phyloP scores from a whole-genome alignment of 257 asterid genomes.

The Striga asiatica region DNA sequence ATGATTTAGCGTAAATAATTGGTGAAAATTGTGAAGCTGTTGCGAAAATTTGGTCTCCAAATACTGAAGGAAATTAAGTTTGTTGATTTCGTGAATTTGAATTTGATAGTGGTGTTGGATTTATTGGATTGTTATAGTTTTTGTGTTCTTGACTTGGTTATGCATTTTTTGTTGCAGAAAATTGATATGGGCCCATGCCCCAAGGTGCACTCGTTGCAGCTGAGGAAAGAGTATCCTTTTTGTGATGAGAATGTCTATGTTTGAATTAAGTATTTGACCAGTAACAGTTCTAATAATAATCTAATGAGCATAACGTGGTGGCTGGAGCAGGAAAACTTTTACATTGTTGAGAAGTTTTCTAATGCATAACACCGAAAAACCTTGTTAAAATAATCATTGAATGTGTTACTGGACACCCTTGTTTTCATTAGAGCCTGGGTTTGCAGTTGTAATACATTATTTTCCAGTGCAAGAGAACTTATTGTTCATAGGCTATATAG shows the following conservation, averaged over 20 bases:
- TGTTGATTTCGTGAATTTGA: background rate
- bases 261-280: background rate
- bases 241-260: background rate
- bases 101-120: background rate
- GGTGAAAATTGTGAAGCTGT: background rate
- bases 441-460: background rate
- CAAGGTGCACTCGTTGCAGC: constrained; percentile 83
- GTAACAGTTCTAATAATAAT: background rate
- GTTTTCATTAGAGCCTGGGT: background rate
- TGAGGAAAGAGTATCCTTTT: constrained; percentile 89
- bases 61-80: background rate
- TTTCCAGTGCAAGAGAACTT: constrained; percentile 7
- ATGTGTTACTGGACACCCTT: background rate
- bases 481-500: no score
- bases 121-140: background rate
- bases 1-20: background rate
- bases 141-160: background rate
- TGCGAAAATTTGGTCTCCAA: background rate
- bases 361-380: background rate
- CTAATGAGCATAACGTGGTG: background rate
- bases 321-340: background rate
- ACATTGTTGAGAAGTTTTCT: background rate
- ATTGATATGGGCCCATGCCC: constrained; percentile 97
- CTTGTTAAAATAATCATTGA: background rate
- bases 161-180: constrained; percentile 47